Evolutionary conservation across 202 grass and related monocot species (phyloP), one percentile per base, ranked within the genome.

Genomic region (Hordeum pubiflorum): DNA sequence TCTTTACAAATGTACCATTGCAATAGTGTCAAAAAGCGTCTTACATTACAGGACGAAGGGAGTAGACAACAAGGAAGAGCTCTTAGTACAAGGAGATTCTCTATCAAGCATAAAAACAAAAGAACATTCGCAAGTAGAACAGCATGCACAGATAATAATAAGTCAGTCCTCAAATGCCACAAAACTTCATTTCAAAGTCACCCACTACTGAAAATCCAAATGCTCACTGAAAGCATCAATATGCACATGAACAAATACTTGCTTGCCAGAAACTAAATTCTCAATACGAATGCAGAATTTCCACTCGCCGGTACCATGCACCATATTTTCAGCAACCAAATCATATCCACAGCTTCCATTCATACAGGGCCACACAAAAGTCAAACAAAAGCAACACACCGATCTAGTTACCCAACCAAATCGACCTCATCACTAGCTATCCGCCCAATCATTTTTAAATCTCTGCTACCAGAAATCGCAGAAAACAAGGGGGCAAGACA

Each of bases 401-500:
- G 54, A 76, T 10, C 17, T 23, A 33, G 74, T 69, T 48, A 11
- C 23, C 38, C 32, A 20, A 3, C 4, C 5, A 72, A 70, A 75
- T 69, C 4, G 15, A 36, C 44, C 22, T 13, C 29, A 23, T 13
- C 14, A 38, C 9, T 23, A 33, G 0, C 13, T 5, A 83, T 83
- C 10, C 48, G 18, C 9, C 7, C 17, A 86, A 86, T 41, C 66
- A 63, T 38, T 40, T 37, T 24, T 26, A 79, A 32, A 7, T 67
- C 15, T 22, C 32, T 39, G 46, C 36, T 43, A 82, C n/a, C 24
- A 81, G 34, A 77, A 75, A 85, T 76, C 5, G 43, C 43, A 80
- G 0, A 21, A 50, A 72, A 41, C 50, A 63, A 59, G 32, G 69
- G 55, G 39, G 61, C 68, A 70, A 65, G 9, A 70, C 27, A 52